A percentile compares a stretch with the other conserved stretches of the same genome.
Conservation (phyloP, 768 basidiomycete species). For the Cystofilobasidium capitatum region DNA sequence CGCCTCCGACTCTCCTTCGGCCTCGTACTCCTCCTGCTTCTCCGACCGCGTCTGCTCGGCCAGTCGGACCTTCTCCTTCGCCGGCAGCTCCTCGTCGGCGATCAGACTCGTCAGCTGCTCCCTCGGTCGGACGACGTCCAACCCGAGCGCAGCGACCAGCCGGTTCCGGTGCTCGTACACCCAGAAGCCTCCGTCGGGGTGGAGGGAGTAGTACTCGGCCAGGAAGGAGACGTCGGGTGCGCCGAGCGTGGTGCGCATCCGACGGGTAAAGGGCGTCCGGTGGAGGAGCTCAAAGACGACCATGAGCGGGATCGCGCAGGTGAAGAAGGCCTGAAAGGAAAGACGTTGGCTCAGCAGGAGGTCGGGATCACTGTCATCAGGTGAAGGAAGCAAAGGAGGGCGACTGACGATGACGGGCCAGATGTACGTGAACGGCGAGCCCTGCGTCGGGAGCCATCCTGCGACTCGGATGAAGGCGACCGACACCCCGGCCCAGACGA, state of each 20-base stretch:
- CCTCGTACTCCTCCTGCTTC: not conserved
- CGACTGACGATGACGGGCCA: slow-evolving; percentile 7
- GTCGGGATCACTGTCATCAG: not conserved
- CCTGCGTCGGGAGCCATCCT: not conserved
- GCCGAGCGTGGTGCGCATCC: slow-evolving; percentile 9
- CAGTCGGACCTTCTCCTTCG: not conserved
- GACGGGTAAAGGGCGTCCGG: slow-evolving; percentile 3
- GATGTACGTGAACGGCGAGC: not conserved
- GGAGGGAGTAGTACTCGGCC: slow-evolving; percentile 13
- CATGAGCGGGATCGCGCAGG: slow-evolving; percentile 14
- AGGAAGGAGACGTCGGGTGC: slow-evolving; percentile 3
- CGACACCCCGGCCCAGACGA: not conserved
- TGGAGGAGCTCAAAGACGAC: slow-evolving; percentile 10
- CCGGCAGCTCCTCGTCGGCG: not conserved
- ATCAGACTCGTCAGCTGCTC: slow-evolving; percentile 5
- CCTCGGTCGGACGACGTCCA: slow-evolving; percentile 11
- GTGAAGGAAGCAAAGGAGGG: not conserved
- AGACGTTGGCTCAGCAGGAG: not conserved
- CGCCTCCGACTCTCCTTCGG: not conserved
- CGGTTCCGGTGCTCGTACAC: slow-evolving; percentile 13
- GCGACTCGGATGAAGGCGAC: not conserved
- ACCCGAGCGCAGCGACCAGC: slow-evolving; percentile 8
- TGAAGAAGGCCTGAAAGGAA: slow-evolving; percentile 8
- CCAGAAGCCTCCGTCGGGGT: slow-evolving; percentile 12
- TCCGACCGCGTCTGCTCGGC: not conserved